A percentile compares a stretch with the other conserved stretches of the same genome.
phyloP scores from a whole-genome alignment of 129 eudicot genomes.

The Dittrichia graveolens region DNA sequence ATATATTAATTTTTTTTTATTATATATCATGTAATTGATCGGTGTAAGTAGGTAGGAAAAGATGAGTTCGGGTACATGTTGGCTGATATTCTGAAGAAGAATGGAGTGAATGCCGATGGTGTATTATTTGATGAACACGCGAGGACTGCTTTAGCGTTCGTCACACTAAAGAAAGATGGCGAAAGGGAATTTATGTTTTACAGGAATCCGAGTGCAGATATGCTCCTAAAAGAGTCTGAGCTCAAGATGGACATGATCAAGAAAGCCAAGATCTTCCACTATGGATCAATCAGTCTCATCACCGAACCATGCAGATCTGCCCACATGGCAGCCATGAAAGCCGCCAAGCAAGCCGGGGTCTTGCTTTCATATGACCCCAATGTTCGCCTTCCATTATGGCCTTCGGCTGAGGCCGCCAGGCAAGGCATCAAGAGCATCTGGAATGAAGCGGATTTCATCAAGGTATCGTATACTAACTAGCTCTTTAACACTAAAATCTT shows the following conservation, averaged over 20 bases:
- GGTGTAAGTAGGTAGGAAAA: slow-evolving; percentile 54
- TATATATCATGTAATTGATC: not conserved
- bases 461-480: slow-evolving; percentile 39
- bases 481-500: not conserved
- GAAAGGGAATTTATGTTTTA: slow-evolving; percentile 89
- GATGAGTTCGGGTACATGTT: slow-evolving; percentile 79
- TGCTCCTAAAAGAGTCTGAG: slow-evolving; percentile 66
- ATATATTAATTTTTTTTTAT: too few relatives aligned
- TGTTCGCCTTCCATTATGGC: slow-evolving; percentile 72
- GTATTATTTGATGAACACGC: slow-evolving; percentile 64
- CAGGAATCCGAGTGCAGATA: slow-evolving; percentile 82
- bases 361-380: slow-evolving; percentile 82
- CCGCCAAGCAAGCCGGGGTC: slow-evolving; percentile 69
- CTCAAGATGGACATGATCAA: slow-evolving; percentile 58
- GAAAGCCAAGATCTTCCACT: slow-evolving; percentile 61
- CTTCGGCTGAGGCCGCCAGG: slow-evolving; percentile 59
- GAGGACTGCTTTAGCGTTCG: slow-evolving; percentile 76
- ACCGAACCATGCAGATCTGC: slow-evolving; percentile 73
- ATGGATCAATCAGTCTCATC: slow-evolving; percentile 76
- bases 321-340: slow-evolving; percentile 70
- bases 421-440: slow-evolving; percentile 67
- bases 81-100: slow-evolving; percentile 58
- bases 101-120: slow-evolving; percentile 61
- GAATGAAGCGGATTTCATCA: slow-evolving; percentile 75
- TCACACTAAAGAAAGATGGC: slow-evolving; percentile 60